phyloP scores from a whole-genome alignment of 352 stramenopile genomes.

The Phytopythium aichiense region DNA sequence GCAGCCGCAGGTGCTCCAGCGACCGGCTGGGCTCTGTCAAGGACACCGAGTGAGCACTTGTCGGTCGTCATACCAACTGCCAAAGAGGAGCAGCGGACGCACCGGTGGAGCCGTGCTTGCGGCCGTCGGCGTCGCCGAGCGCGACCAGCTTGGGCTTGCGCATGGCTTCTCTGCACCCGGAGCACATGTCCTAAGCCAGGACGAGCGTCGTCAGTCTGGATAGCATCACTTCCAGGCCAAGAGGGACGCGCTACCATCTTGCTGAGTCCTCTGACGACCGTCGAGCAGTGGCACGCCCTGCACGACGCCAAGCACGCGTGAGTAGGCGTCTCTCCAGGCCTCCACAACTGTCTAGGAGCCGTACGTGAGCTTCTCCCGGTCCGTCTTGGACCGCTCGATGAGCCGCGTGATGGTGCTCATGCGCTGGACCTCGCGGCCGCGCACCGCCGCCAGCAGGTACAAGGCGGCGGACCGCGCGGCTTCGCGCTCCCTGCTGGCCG shows the following conservation, averaged over 20 bases:
- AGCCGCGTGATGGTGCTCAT: constrained; percentile 52
- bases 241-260: constrained; percentile 25
- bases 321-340: background rate
- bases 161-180: constrained; percentile 46
- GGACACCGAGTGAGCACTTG: background rate
- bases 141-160: constrained; percentile 43
- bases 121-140: constrained; percentile 18
- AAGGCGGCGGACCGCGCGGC: constrained; percentile 23
- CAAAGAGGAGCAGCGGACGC: background rate
- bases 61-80: background rate
- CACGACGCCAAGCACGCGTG: background rate
- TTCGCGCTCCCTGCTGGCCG: constrained; percentile 8
- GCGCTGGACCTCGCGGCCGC: constrained; percentile 35
- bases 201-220: background rate
- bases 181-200: constrained; percentile 45
- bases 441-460: constrained; percentile 39
- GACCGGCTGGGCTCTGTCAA: constrained; percentile 11
- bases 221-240: background rate
- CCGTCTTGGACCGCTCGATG: constrained; percentile 54
- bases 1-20: constrained; percentile 18
- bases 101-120: constrained; percentile 19
- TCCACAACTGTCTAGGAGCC: constrained; percentile 6
- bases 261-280: constrained; percentile 34
- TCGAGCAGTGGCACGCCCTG: constrained; percentile 56
- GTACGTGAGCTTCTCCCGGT: constrained; percentile 42